Conservation (phyloP, 2,329 filamentous ascomycete genomes). For the Iodosphaeria phyllophila region DNA sequence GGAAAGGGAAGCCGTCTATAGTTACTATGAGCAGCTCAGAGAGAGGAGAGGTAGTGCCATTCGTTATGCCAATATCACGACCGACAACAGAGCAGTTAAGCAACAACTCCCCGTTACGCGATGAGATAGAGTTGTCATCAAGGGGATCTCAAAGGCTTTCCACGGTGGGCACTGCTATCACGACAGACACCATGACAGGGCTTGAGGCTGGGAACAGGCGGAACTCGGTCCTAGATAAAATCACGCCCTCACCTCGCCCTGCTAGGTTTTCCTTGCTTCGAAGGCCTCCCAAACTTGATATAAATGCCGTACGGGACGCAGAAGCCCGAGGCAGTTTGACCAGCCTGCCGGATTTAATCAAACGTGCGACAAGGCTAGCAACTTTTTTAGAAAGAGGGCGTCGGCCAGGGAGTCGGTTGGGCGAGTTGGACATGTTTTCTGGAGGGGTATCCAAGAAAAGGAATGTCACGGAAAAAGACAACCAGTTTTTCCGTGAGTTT, state of each 20-base stretch:
- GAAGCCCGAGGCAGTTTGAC: conserved; percentile 80
- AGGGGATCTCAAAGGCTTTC: no score
- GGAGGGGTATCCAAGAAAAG: no score
- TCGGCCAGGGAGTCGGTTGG: conserved; percentile 39
- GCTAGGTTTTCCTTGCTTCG: conserved; percentile 35
- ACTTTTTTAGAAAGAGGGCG: conserved; percentile 73
- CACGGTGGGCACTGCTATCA: conserved; percentile 13
- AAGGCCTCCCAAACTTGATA: conserved; percentile 57
- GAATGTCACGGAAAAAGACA: no score
- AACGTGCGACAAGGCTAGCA: conserved; percentile 69
- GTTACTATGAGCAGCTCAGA: conserved; percentile 24
- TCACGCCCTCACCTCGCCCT: conserved; percentile 12
- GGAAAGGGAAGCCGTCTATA: conserved; percentile 37
- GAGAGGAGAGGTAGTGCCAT: conserved; percentile 7
- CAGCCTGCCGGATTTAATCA: conserved; percentile 79
- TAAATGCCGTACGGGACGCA: conserved; percentile 63
- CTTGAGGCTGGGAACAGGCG: no score
- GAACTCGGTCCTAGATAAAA: conserved; percentile 11
- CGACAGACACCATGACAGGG: conserved; percentile 27
- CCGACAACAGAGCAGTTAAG: no score
- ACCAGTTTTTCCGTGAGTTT: no score
- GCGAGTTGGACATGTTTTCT: conserved; percentile 31
- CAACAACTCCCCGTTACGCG: no score
- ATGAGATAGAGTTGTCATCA: no score
- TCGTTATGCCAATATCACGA: conserved; percentile 7